Evolutionary conservation across 495 filamentous ascomycete genomes (phyloP).

Genomic region (Pyrenula massariospora): DNA sequence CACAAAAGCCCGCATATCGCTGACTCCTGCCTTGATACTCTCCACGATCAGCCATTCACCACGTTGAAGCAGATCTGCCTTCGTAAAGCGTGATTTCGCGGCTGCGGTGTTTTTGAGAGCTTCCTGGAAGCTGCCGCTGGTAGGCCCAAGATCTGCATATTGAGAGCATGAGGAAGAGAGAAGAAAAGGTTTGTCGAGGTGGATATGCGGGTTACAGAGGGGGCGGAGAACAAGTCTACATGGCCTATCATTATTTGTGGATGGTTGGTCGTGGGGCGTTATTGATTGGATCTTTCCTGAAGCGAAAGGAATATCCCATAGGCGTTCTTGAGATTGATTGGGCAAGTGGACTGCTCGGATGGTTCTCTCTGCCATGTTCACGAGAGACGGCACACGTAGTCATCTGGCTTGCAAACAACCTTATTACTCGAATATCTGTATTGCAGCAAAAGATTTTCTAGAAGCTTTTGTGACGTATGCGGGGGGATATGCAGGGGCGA

Average conservation of each 20-base stretch:
- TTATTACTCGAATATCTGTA: no score
- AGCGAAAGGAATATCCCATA: slow-evolving; percentile 31
- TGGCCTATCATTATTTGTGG: slow-evolving; percentile 6
- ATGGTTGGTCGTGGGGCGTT: slow-evolving; percentile 13
- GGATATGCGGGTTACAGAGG: slow-evolving; percentile 65
- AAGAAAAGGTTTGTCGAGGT: slow-evolving; percentile 66
- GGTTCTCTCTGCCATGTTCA: no score
- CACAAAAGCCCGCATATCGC: slow-evolving; percentile 60
- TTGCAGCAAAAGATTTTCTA: no score
- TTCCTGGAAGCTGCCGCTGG: slow-evolving; percentile 51
- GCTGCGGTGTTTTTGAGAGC: slow-evolving; percentile 48
- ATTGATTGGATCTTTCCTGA: slow-evolving; percentile 28
- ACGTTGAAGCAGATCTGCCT: slow-evolving; percentile 45
- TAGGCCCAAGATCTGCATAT: slow-evolving; percentile 47
- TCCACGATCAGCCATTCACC: slow-evolving; percentile 57
- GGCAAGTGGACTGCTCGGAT: slow-evolving; percentile 30
- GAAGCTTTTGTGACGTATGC: not conserved
- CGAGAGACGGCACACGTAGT: no score
- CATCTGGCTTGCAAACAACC: no score
- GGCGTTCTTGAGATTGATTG: slow-evolving; percentile 12
- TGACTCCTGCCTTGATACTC: slow-evolving; percentile 55
- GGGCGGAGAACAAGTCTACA: slow-evolving; percentile 30
- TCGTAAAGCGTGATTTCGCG: slow-evolving; percentile 51
- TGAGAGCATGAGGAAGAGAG: slow-evolving; percentile 36
- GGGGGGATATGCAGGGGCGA: not conserved